Percentiles rank a stretch among this genome's conserved stretches.
Evolutionary conservation across 345 rosid species (phyloP).

Genomic region (Eucalyptus tenuipes): DNA sequence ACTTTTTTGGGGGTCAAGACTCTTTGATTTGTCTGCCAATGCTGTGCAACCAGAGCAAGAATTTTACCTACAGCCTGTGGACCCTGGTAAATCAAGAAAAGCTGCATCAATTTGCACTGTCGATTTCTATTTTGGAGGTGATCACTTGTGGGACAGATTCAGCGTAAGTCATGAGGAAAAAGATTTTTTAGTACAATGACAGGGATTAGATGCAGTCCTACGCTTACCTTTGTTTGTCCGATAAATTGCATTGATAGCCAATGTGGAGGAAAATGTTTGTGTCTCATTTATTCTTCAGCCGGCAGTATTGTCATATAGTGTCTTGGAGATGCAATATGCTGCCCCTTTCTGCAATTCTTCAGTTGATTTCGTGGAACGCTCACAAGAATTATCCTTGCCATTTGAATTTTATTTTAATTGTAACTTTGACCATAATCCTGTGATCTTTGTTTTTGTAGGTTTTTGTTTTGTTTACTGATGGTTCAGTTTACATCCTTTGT

Average conservation of each 20-base stretch:
- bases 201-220: not conserved
- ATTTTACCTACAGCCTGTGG: slow-evolving; percentile 84
- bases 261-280: not conserved
- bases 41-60: slow-evolving; percentile 86
- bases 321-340: not conserved
- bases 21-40: slow-evolving; percentile 71
- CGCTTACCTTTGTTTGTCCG: not conserved
- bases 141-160: slow-evolving; percentile 93
- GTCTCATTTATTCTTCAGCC: not conserved
- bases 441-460: slow-evolving; percentile 42
- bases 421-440: not conserved
- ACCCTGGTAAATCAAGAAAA: slow-evolving; percentile 63
- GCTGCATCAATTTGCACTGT: slow-evolving; percentile 79
- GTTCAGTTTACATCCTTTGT: slow-evolving; percentile 76
- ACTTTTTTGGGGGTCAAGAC: slow-evolving; percentile 24
- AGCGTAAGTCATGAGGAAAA: slow-evolving; percentile 48
- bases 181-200: not conserved
- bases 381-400: not conserved
- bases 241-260: not conserved
- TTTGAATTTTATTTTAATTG: not conserved
- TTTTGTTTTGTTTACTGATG: slow-evolving; percentile 70
- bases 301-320: not conserved
- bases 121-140: slow-evolving; percentile 81
- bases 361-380: not conserved
- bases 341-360: not conserved